Evolutionary conservation across 1,139 yeast genomes (phyloP), one percentile per base, ranked within the genome.

Genomic region (Nakaseomyces delphensis): DNA sequence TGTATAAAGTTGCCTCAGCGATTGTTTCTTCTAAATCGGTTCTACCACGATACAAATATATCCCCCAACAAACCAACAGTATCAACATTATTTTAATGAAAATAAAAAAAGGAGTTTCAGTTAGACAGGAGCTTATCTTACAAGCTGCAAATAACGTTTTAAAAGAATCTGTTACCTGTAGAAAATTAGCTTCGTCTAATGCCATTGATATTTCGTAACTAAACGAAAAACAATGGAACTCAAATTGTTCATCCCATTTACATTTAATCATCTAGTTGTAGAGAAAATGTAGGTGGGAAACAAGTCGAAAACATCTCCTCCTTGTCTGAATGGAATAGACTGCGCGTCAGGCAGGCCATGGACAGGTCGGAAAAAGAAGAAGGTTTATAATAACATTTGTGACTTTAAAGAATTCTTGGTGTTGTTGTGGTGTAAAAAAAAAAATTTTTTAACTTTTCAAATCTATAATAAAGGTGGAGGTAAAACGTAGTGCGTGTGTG

Each of bases 271-370:
- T 33, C 37, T 20, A 13, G 37, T 18, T 4, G 37, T 20, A 33
- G 37, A 33, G 27, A 33, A 33, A 13, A 21, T 33, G 27, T 33
- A 33, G 16, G 37, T n/a, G 13, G 37, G 37, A 7, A 33, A 33
- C 27, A 33, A 21, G 8, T 33, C 37, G 18, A 33, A 33, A 3
- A 21, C 37, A 33, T 33, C 37, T 13, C 25, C 37, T 33, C 25
- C 37, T 33, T 33, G 37, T 33, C 27, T 33, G 37, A 20, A 20
- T 33, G 37, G 37, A 21, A 33, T 20, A 9, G 25, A 20, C 37
- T 33, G 37, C 37, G 37, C 37, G 18, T 33, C 37, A 33, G 37
- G 37, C 37, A 33, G 37, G 37, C 21, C 37, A 33, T 33, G 37
- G 37, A 20, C 35, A 8, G 35, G 35, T 18, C 23, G 23, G n/a